A percentile compares a stretch with the other conserved stretches of the same genome.
Evolutionary conservation across 768 basidiomycete genomes (phyloP).

Genomic region (Cyclocybe cylindracea): DNA sequence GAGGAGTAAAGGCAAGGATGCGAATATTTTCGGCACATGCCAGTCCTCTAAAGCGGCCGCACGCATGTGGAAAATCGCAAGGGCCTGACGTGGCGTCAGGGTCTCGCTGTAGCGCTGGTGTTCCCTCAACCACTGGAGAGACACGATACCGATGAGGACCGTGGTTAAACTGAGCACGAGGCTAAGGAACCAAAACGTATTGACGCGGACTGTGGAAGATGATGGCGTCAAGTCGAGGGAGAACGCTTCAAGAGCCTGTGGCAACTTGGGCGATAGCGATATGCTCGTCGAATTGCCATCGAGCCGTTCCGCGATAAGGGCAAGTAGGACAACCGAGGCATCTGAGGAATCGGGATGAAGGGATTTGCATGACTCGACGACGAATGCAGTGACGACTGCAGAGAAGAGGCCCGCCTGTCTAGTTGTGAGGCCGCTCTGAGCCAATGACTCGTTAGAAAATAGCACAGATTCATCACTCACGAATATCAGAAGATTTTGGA

Average conservation of each 20-base stretch:
- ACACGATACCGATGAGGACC: conserved; percentile 18
- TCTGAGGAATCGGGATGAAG: not conserved
- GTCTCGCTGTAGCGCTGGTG: conserved; percentile 8
- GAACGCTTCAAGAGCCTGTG: too few species aligned
- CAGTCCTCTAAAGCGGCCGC: conserved; percentile 10
- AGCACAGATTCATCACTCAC: conserved; percentile 6
- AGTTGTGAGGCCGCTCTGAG: too few species aligned
- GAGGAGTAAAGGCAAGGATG: conserved; percentile 14
- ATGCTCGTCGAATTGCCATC: too few species aligned
- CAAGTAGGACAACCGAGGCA: too few species aligned
- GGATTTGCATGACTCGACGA: not conserved
- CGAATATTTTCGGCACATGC: conserved; percentile 16
- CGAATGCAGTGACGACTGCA: not conserved
- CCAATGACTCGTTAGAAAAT: too few species aligned
- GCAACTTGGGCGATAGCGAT: too few species aligned
- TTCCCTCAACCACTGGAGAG: conserved; percentile 19
- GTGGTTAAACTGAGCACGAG: conserved; percentile 18
- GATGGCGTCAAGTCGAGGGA: too few species aligned
- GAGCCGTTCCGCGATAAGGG: too few species aligned
- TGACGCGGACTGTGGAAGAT: conserved; percentile 10
- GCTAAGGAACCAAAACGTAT: conserved; percentile 18
- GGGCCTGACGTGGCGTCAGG: conserved; percentile 6
- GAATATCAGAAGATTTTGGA: conserved; percentile 20
- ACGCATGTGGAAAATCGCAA: conserved; percentile 13
- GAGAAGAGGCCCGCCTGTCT: not conserved